Percentiles rank a stretch among this genome's conserved stretches.
These are phyloP conservation scores for Phaffomyces antillensis DNA, from an alignment of 805 yeast species.

Conservation along the genomic window DNA sequence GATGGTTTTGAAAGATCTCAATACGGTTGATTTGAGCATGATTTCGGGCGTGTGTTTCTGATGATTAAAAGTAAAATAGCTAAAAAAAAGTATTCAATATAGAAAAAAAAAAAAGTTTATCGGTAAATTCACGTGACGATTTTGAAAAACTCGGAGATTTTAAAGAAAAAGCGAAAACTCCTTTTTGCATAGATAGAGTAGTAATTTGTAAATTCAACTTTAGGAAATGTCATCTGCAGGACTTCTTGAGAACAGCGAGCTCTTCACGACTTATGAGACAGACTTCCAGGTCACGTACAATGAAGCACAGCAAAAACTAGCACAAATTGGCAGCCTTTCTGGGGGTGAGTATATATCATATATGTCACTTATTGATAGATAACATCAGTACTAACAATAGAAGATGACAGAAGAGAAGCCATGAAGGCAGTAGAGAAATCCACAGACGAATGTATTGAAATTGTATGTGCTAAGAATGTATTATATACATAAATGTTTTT, in stretches of 20 bases:
- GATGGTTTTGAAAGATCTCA: not conserved
- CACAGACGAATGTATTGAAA: slow-evolving; percentile 74
- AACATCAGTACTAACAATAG: not conserved
- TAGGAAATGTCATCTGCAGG: slow-evolving; percentile 19
- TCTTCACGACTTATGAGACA: slow-evolving; percentile 29
- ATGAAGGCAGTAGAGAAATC: slow-evolving; percentile 57
- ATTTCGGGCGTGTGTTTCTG: too few relatives aligned
- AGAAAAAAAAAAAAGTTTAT: not conserved
- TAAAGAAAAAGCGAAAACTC: slow-evolving; percentile 1
- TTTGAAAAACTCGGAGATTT: not conserved
- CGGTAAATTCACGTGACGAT: not conserved
- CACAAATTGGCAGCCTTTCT: slow-evolving; percentile 41
- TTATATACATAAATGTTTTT: not conserved
- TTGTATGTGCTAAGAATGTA: slow-evolving; percentile 27
- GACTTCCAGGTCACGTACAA: slow-evolving; percentile 53
- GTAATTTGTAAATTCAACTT: too few relatives aligned
- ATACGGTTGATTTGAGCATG: not conserved
- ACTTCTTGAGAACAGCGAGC: slow-evolving; percentile 21
- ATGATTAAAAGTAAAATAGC: too few relatives aligned
- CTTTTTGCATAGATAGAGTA: not conserved
- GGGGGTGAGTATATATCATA: slow-evolving; percentile 32
- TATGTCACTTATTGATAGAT: too few relatives aligned
- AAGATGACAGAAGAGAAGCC: slow-evolving; percentile 45
- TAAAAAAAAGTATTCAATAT: too few relatives aligned
- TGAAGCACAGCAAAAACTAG: slow-evolving; percentile 62